Evolutionary conservation across 495 filamentous ascomycete species (phyloP), one percentile per base, ranked within the genome.

Genomic region (Lophiostoma macrostomum): DNA sequence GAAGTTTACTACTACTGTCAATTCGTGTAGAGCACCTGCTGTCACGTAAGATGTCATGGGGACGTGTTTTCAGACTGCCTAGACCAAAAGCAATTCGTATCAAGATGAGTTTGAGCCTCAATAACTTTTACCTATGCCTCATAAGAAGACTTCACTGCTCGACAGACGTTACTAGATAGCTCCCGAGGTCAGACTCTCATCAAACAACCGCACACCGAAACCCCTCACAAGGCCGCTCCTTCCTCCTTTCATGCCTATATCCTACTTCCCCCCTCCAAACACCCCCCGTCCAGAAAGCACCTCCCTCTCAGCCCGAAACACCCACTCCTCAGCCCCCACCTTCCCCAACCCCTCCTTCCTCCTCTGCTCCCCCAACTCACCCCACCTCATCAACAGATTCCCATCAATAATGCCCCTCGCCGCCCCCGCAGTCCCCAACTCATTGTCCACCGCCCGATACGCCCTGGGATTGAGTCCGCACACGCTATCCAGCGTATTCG

Each of bases 401-500:
- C 81, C 82, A 69, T 86, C 85, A n/a, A 86, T 58, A 50, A 84
- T 74, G 0, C 81, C 81, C 32, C 80, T 70, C 28, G 14, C 68
- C 64, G 1, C 80, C 74, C 46, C 82, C 73, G 6, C 83, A 29
- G 48, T 42, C 1, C 39, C 55, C 5, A 48, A 1, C 72, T 58
- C 74, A 76, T 35, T 58, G 68, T 28, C 80, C 62, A 44, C 78
- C 69, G 74, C 70, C 1, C 93, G 80, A 68, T 90, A 87, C 0
- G 80, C 85, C 25, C 84, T 80, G 0, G 90, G 86, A 64, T 98
- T 97, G 35, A 96, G 71, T 0, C 87, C 90, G 3, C 81, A 85
- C 0, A 84, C 67, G 62, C 88, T 85, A 39, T 88, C 84, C 10
- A 96, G 78, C 0, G 82, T 79, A 50, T 80, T 88, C 6, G 80